Evolutionary conservation across 257 asterid species (phyloP).

Genomic region (Solanum chmielewskii): DNA sequence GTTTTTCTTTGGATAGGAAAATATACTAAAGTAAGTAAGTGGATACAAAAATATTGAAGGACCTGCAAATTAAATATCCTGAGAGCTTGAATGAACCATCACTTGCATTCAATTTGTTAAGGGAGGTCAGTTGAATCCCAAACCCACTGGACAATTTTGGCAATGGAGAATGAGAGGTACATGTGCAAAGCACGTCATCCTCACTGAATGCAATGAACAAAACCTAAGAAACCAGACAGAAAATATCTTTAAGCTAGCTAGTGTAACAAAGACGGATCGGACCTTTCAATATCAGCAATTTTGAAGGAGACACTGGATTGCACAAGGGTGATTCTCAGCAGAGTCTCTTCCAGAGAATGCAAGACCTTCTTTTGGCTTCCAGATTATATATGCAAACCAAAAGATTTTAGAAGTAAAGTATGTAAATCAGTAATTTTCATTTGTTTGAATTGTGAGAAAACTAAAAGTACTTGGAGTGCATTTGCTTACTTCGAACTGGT

Average conservation of each 20-base stretch:
- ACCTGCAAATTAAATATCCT: constrained; percentile 67
- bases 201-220: constrained; percentile 39
- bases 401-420: not conserved
- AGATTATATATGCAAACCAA: constrained; percentile 14
- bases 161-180: constrained; percentile 6
- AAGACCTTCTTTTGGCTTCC: constrained; percentile 65
- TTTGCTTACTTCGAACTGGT: not conserved
- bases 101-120: constrained; percentile 35
- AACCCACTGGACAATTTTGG: not conserved
- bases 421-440: not conserved
- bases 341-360: constrained; percentile 58
- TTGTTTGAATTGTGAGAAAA: not conserved
- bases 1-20: not conserved
- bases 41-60: constrained; percentile 90
- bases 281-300: constrained; percentile 74
- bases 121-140: constrained; percentile 46
- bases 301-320: constrained; percentile 52
- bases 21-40: not conserved
- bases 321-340: constrained; percentile 67
- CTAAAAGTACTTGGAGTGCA: not conserved
- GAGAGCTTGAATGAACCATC: constrained; percentile 53
- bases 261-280: constrained; percentile 36
- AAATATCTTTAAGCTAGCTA: constrained; percentile 7
- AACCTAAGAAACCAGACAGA: constrained; percentile 1
- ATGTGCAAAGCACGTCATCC: constrained; percentile 47